Evolutionary conservation across 208 protist genomes (phyloP), one percentile per base, ranked within the genome.

Genomic region (Acanthamoeba castellanii): DNA sequence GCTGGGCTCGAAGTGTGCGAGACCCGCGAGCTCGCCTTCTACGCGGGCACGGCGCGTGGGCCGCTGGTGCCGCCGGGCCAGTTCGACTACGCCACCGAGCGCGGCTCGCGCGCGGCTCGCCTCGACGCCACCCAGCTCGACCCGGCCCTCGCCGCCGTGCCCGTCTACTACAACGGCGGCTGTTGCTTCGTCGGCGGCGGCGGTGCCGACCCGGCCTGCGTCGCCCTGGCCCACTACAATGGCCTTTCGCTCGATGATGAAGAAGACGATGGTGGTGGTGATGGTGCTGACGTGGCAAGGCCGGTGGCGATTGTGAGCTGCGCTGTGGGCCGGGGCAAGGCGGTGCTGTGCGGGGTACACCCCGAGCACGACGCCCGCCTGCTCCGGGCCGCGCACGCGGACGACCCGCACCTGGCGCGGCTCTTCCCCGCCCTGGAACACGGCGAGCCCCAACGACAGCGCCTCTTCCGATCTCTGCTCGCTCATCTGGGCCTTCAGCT

Each of bases 141-240:
- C 11, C 16, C 55, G 55, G 55, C 55, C 55, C 55, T 25, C 11
- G 55, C 37, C 37, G 37, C 37, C 37, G 55, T 61, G 55, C 16
- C 27, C 30, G 64, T 72, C 11, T 72, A 72, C 64, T 72, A 72
- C 64, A 72, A 72, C 30, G 64, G 64, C 64, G 64, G 64, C n/a
- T 72, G 64, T 27, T 8, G 64, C 30, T 72, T 72, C 64, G 64
- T 37, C 27, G 64, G 64, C 22, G 4, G 37, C 37, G 37, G 37
- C 37, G 37, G 37, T 42, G 37, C 64, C 0, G 64, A 72, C 18
- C 64, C 14, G 8, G 9, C n/a, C 5, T 37, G n/a, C n/a, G 5
- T 8, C 0, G 27, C 64, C 8, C 64, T 72, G 30, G 64, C 64
- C 9, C 32, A 20, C 64, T 72, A 72, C n/a, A 18, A 20, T 42